phyloP scores from a whole-genome alignment of 176 grass and related monocot genomes.

The Guadua angustifolia region DNA sequence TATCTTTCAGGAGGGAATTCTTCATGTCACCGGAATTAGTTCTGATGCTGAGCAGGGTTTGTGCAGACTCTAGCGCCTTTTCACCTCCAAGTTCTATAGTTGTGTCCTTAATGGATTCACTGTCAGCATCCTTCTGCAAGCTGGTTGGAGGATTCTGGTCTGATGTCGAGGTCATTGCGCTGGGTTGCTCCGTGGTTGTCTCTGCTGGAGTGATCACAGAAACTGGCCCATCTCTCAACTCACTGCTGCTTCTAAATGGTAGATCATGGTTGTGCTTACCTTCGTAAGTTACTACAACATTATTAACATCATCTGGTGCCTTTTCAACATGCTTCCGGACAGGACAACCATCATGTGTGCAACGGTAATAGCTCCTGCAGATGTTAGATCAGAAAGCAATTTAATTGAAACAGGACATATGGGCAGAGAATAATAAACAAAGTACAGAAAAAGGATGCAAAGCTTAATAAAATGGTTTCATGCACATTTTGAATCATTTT shows the following conservation, averaged over 20 bases:
- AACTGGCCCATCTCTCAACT: slow-evolving; percentile 39
- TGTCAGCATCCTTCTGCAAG: slow-evolving; percentile 39
- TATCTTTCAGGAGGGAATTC: slow-evolving; percentile 66
- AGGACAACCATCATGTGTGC: slow-evolving; percentile 91
- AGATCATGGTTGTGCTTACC: slow-evolving; percentile 92
- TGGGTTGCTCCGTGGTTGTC: slow-evolving; percentile 42
- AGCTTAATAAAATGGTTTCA: slow-evolving; percentile 14
- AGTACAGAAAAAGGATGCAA: slow-evolving; percentile 15
- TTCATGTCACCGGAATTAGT: slow-evolving; percentile 67
- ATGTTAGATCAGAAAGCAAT: slow-evolving; percentile 37
- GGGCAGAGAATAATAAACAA: slow-evolving; percentile 29
- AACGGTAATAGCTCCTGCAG: slow-evolving; percentile 96
- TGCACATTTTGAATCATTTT: background rate
- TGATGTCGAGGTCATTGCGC: slow-evolving; percentile 3
- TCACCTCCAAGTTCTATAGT: slow-evolving; percentile 63
- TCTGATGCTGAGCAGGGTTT: slow-evolving; percentile 70
- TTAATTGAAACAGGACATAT: slow-evolving; percentile 24
- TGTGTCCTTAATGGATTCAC: slow-evolving; percentile 33
- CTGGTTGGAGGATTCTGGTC: slow-evolving; percentile 46
- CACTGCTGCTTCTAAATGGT: slow-evolving; percentile 51
- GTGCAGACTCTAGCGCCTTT: slow-evolving; percentile 66
- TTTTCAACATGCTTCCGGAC: slow-evolving; percentile 98
- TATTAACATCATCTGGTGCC: slow-evolving; percentile 73
- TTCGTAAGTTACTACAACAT: slow-evolving; percentile 95
- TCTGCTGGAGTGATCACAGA: slow-evolving; percentile 40